Evolutionary conservation across 768 basidiomycete species (phyloP), one percentile per base, ranked within the genome.

Genomic region (Ramaria rubella): DNA sequence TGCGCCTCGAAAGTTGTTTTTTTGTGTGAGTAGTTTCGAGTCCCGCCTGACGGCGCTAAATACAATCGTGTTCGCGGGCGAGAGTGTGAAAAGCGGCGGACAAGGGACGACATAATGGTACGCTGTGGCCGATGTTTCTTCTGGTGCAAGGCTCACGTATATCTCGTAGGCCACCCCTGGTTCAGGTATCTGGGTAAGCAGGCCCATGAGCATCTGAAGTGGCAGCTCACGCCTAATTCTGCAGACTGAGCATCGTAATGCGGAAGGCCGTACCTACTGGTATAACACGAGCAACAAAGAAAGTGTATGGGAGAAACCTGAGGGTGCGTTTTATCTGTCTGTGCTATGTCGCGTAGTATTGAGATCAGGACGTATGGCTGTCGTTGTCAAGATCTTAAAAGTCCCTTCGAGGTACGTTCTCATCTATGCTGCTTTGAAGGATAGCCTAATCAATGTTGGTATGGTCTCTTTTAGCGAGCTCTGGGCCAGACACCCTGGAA

Each of bases 231-330:
- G 23, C 33, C 27, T 26, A 5, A 23, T 19, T 34, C 30, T 23
- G 7, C 33, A 94, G 93, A 93, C 90, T 2, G 94, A 95, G 67
- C 91, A 96, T 72, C 85, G 89, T 31, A 95, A 94, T 72, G 85
- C 90, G 1, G 95, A 96, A 67, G 94, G 94, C n/a, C 78, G 93
- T n/a, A 92, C 90, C 0, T 98, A 98, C 66, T 98, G 94, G 94
- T 94, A 93, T 72, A 94, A 96, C 67, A 84, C 90, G 0, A 79
- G 76, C 9, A 90, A 87, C 3, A 83, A 86, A 64, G 89, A 91
- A 64, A 95, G 93, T 66, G 92, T 94, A 52, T 98, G 94, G 95
- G 94, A 97, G 72, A 99, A 98, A 68, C 96, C 96, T 58, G 90
- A 94, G 69, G 90, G 89, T 89, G 63, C 63, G 79, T 64, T 49